Conservation (phyloP, 805 yeast genomes). For the Saccharomycopsis fodiens region DNA sequence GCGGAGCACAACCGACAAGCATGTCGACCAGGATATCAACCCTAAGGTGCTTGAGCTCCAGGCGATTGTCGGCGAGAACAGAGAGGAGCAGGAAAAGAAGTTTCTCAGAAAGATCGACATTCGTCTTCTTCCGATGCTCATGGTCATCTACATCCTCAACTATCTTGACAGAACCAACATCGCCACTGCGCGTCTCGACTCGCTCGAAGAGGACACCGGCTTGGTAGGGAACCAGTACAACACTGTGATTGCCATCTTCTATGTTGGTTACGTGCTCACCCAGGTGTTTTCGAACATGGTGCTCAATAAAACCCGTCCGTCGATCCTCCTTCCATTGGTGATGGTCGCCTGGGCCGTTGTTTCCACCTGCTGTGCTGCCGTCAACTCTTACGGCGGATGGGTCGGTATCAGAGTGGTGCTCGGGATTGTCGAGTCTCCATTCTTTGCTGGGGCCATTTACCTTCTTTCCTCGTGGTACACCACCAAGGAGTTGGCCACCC, state of each 20-base stretch:
- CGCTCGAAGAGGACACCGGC: slow-evolving; percentile 37
- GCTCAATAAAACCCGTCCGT: slow-evolving; percentile 45
- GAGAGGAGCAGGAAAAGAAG: slow-evolving; percentile 33
- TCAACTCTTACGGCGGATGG: slow-evolving; percentile 35
- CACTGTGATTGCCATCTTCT: slow-evolving; percentile 39
- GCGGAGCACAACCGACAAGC: background rate
- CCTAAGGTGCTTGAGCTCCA: no score
- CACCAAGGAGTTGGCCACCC: slow-evolving; percentile 38
- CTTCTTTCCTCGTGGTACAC: slow-evolving; percentile 31
- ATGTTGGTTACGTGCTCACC: slow-evolving; percentile 40
- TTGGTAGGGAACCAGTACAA: slow-evolving; percentile 38
- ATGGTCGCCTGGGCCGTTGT: slow-evolving; percentile 28
- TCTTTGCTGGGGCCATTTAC: slow-evolving; percentile 33
- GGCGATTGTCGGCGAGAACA: slow-evolving; percentile 31
- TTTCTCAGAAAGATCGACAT: slow-evolving; percentile 42
- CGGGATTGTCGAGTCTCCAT: slow-evolving; percentile 42
- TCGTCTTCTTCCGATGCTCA: slow-evolving; percentile 41
- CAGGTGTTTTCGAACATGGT: slow-evolving; percentile 40
- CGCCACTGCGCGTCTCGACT: slow-evolving; percentile 40
- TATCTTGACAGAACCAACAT: slow-evolving; percentile 42
- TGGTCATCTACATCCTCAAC: slow-evolving; percentile 43
- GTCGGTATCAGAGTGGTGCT: slow-evolving; percentile 36
- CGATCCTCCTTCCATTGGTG: slow-evolving; percentile 38
- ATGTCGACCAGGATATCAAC: background rate
- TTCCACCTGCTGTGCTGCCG: slow-evolving; percentile 39